Evolutionary conservation across 306 rosid genomes (phyloP).

Genomic region (Pueraria montana): DNA sequence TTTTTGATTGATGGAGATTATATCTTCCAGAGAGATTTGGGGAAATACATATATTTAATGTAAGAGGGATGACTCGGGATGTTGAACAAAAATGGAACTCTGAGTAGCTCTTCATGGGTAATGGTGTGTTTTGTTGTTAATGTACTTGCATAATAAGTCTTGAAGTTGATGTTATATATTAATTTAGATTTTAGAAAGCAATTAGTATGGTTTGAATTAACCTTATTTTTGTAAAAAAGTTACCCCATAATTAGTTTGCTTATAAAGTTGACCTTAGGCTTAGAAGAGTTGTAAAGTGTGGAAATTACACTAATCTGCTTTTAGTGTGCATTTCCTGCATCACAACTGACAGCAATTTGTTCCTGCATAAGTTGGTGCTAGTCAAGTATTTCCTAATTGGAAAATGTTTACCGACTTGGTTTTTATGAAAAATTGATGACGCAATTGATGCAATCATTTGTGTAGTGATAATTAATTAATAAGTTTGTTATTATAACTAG

Average conservation of each 20-base stretch:
- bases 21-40: not conserved
- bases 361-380: not conserved
- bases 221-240: not conserved
- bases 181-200: conserved; percentile 14
- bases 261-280: not conserved
- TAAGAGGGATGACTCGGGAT: not conserved
- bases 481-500: not conserved
- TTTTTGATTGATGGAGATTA: not conserved
- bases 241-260: not conserved
- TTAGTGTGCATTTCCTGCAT: not conserved
- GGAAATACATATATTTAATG: not conserved
- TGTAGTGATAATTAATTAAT: not conserved
- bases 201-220: not conserved
- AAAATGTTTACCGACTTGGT: not conserved
- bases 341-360: not conserved
- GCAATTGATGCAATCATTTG: not conserved
- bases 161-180: conserved; percentile 1
- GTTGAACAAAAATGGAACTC: not conserved
- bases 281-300: not conserved
- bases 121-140: not conserved
- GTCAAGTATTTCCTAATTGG: conserved; percentile 7
- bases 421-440: not conserved
- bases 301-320: not conserved
- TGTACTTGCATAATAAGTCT: conserved; percentile 13
- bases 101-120: not conserved